Base-by-base conservation (phyloP, 2,329 filamentous ascomycete genomes). In the Claviceps sorghi region DNA sequence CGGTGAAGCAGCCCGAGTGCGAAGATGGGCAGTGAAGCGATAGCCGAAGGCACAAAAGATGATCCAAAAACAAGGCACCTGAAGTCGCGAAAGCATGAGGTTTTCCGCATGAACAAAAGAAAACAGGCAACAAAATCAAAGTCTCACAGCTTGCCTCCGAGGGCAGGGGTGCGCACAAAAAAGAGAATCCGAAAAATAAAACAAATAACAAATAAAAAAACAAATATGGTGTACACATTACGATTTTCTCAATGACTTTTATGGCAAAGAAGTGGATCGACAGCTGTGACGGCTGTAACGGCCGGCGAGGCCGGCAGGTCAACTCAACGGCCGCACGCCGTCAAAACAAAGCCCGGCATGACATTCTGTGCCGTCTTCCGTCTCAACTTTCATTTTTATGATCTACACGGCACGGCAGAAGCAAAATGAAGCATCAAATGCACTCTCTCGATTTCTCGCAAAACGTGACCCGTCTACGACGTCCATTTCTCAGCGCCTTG, bases 211-310 rank as follows among this genome's bases (percentile, higher is more conserved):
- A 22, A 26, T 19, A 30, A 21, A 30, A 48, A 9, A 15, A 36
- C 3, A 26, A 6, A 46, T 46, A n/a, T n/a, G 22, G 38, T 42
- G 13, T 17, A 4, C 17, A 36, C 41, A 32, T 32, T 10, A 19
- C n/a, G 22, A 41, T 15, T n/a, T 30, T 32, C 19, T 13, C 32
- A 19, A 36, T 45, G 21, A 29, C 11, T 46, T 42, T 22, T 5
- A 41, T 21, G 8, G 40, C 48, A 22, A 19, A 22, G 17, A 32
- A 21, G 32, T 40, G 51, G 42, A 17, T 34, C 44, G 42, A 43
- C 52, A 44, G 52, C 41, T 43, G 52, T 36, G 36, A 36, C 52
- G 45, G 52, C 47, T 44, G 52, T 17, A 6, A 38, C 48, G 22
- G 49, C 52, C 41, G 52, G 45, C 52, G 11, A 43, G 21, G 29